Evolutionary conservation across 768 basidiomycete genomes (phyloP).

Genomic region (Harrya chromipes): DNA sequence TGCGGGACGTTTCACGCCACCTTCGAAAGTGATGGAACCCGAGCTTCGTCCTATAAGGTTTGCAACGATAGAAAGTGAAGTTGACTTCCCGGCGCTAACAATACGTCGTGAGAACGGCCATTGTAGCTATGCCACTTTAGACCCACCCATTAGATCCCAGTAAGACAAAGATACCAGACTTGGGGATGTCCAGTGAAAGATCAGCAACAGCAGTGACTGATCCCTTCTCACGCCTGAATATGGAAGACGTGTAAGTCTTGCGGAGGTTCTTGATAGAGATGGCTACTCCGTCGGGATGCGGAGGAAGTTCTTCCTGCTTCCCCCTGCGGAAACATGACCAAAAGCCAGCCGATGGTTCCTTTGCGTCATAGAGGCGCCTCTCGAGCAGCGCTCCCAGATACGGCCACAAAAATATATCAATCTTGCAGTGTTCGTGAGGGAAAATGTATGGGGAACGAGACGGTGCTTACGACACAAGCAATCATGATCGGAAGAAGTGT

Average conservation of each 20-base stretch:
- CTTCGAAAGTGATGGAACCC: slow-evolving; percentile 56
- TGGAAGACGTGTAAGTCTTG: slow-evolving; percentile 54
- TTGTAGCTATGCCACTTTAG: background rate
- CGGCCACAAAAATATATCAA: slow-evolving; percentile 75
- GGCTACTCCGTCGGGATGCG: slow-evolving; percentile 41
- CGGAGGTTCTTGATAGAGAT: slow-evolving; percentile 60
- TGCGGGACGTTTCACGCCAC: slow-evolving; percentile 49
- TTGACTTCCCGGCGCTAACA: slow-evolving; percentile 73
- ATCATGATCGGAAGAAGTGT: slow-evolving; percentile 57
- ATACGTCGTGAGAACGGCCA: slow-evolving; percentile 1
- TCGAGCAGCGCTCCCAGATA: slow-evolving; percentile 60
- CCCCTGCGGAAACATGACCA: slow-evolving; percentile 21
- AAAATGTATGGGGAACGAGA: background rate
- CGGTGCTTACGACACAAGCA: slow-evolving; percentile 53
- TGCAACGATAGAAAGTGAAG: slow-evolving; percentile 62
- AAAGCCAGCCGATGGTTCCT: slow-evolving; percentile 31
- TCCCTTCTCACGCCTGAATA: slow-evolving; percentile 45
- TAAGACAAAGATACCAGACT: slow-evolving; percentile 72
- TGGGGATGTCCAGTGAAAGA: slow-evolving; percentile 67
- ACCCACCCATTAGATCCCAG: slow-evolving; percentile 67
- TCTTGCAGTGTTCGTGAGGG: slow-evolving; percentile 34
- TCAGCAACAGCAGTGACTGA: slow-evolving; percentile 61
- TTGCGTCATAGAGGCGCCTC: slow-evolving; percentile 57
- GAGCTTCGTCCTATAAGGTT: slow-evolving; percentile 56
- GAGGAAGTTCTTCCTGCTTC: slow-evolving; percentile 17